Base-by-base conservation (phyloP, 495 filamentous ascomycete species). In the Podospora pseudopauciseta region DNA sequence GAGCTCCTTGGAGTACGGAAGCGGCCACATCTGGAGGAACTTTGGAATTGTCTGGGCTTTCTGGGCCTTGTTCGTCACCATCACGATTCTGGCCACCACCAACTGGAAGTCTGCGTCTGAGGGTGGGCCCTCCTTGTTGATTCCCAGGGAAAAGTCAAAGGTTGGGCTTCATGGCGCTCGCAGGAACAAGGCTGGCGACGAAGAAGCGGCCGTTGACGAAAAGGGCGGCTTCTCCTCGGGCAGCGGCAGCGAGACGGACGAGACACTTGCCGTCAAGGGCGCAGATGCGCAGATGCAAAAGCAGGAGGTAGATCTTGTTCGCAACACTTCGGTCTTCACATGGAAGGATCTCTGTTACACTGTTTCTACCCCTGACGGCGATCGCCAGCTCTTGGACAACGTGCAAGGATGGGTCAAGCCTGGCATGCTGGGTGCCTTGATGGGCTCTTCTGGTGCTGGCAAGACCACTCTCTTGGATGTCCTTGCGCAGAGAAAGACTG, bases 361-460 rank as follows among this genome's bases (percentile, higher is more conserved):
- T 63, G 88, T 93, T n/a, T 87, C 88, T 4, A 85, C 88, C 4
- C 81, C 84, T 0, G 81, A 80, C 16, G 88, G 86, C 56, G 84
- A 90, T 19, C 79, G 71, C 9, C 39, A 83, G 19, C 66, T 95
- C 2, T 83, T 95, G 23, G 88, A 93, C 71, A 80, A 84, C 18
- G 85, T 94, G 34, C 86, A 85, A 58, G 92, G 92, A 2, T 94
- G 87, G 77, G 91, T 90, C 15, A 93, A 91, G 75, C 92, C 92
- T 3, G 92, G 92, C 60, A 79, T 89, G 23, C 85, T 96, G 82
- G 88, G 90, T 61, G 92, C 92, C 6, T 77, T 94, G 19, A 92
- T 96, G 85, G 92, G 92, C 63, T 90, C 90, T 15, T 92, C 89
- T 15, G 92, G 92, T 63, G 92, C 92, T 23, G 92, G 91, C 19